phyloP scores from a whole-genome alignment of 2,329 filamentous ascomycete genomes.

The Penicillium digitatum region DNA sequence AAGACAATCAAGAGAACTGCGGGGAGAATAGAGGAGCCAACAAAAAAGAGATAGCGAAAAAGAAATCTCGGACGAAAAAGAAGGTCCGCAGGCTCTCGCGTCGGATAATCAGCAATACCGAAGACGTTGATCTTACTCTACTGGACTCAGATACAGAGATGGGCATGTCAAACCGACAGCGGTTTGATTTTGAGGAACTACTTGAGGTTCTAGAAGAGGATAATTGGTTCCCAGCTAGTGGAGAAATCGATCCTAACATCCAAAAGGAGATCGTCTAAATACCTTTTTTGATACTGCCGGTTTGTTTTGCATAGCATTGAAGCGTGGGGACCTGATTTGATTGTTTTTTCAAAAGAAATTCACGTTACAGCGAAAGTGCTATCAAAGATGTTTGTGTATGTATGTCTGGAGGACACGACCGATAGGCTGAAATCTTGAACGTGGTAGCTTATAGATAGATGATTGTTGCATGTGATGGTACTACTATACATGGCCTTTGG shows the following conservation, averaged over 20 bases:
- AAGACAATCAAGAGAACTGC: not conserved
- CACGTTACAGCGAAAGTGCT: not conserved
- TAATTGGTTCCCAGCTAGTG: constrained; percentile 39
- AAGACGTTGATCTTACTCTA: constrained; percentile 5
- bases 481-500: not conserved
- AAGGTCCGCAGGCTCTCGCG: not conserved
- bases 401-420: not conserved
- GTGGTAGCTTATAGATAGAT: not conserved
- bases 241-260: constrained; percentile 32
- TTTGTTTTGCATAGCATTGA: constrained; percentile 1
- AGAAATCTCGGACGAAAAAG: not conserved
- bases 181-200: constrained; percentile 3
- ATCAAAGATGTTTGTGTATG: not conserved
- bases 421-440: not conserved
- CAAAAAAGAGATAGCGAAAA: not conserved
- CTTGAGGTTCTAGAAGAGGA: constrained; percentile 32
- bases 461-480: not conserved
- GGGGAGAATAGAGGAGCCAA: not conserved
- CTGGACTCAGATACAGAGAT: not conserved
- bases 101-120: constrained; percentile 4
- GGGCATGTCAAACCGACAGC: not conserved
- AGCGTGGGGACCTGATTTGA: not conserved
- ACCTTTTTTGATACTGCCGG: not conserved
- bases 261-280: constrained; percentile 10
- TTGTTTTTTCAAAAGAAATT: not conserved